Percentiles rank a stretch among this genome's conserved stretches.
Evolutionary conservation across 176 grass and related monocot species (phyloP).

Genomic region (Eragrostis nindensis): DNA sequence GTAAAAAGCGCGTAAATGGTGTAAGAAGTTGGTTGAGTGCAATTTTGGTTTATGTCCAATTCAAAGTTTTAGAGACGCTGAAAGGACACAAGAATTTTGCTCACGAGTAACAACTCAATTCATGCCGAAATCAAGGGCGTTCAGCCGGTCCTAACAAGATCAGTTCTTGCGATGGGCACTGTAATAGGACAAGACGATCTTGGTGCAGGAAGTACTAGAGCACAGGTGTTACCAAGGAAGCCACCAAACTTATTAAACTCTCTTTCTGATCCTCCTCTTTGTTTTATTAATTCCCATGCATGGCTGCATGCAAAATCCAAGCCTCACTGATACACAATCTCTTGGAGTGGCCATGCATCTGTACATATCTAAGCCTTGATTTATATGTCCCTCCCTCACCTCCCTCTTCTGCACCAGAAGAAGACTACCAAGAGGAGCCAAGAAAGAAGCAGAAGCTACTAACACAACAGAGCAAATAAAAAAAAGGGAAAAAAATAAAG

Average conservation of each 20-base stretch:
- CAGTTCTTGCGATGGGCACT: neutral
- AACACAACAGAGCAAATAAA: neutral
- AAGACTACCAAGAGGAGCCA: constrained; percentile 23
- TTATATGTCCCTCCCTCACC: constrained; percentile 10
- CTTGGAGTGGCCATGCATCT: neutral
- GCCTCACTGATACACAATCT: constrained; percentile 14
- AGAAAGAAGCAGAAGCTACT: constrained; percentile 20
- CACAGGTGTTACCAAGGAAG: neutral
- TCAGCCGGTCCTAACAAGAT: no score
- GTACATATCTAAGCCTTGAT: constrained; percentile 4
- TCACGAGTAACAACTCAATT: neutral
- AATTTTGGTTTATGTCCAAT: no score
- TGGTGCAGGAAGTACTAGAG: constrained; percentile 34
- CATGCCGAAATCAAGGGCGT: neutral
- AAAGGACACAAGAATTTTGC: neutral
- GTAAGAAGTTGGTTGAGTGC: no score
- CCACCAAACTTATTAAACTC: neutral
- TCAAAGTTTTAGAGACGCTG: no score
- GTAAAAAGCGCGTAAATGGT: no score
- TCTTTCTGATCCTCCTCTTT: neutral
- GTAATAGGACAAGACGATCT: constrained; percentile 2
- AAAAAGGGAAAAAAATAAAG: neutral
- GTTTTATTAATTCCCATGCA: constrained; percentile 29
- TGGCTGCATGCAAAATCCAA: constrained; percentile 27
- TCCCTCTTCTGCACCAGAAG: constrained; percentile 29